phyloP scores from a whole-genome alignment of 352 stramenopile species.

The Pythium chondricola region DNA sequence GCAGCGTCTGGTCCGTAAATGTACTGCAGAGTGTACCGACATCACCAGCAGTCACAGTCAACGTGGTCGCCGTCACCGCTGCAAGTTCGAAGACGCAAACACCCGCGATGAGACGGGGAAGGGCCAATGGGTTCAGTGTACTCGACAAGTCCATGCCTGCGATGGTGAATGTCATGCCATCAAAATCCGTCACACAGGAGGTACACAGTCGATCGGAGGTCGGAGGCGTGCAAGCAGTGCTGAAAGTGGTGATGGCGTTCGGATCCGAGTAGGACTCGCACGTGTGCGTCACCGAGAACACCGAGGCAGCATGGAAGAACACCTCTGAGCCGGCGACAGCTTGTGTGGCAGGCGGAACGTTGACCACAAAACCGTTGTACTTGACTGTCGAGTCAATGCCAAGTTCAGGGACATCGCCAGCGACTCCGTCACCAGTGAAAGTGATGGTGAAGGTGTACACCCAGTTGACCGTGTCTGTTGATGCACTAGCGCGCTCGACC shows the following conservation, averaged over 20 bases:
- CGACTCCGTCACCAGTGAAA: constrained; percentile 76
- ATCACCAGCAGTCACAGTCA: constrained; percentile 34
- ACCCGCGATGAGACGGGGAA: constrained; percentile 34
- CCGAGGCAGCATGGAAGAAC: constrained; percentile 23
- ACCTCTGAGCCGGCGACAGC: constrained; percentile 38
- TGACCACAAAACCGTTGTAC: constrained; percentile 19
- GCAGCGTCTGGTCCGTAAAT: constrained; percentile 28
- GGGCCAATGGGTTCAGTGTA: constrained; percentile 1
- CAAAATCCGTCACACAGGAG: constrained; percentile 61
- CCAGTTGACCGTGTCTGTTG: constrained; percentile 32
- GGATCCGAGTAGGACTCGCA: constrained; percentile 86
- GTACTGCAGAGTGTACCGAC: constrained; percentile 46
- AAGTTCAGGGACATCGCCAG: constrained; percentile 83
- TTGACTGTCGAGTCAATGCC: constrained; percentile 39
- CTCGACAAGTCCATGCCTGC: constrained; percentile 18
- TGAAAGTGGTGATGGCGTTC: constrained; percentile 44
- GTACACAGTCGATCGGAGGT: constrained; percentile 26
- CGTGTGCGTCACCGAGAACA: constrained; percentile 58
- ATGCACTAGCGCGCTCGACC: constrained; percentile 24
- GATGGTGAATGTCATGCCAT: constrained; percentile 46
- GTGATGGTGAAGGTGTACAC: constrained; percentile 75
- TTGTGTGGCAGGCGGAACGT: constrained; percentile 28
- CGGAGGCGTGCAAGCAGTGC: constrained; percentile 37
- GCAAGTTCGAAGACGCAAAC: constrained; percentile 54
- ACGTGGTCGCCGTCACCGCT: constrained; percentile 19